Conservation (phyloP, 345 rosid genomes). For the Acer saccharum region DNA sequence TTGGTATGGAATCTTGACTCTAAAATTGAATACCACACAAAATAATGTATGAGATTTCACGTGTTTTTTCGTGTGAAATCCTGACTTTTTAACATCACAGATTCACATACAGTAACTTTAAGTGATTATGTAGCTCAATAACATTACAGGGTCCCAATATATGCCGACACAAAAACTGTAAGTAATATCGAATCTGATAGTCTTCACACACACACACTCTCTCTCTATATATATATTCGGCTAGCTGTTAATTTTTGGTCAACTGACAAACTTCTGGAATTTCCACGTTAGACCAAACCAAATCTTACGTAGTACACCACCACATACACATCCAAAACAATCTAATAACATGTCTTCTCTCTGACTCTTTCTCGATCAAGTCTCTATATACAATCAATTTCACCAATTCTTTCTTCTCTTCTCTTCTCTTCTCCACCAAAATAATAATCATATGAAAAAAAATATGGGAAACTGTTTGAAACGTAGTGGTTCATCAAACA, state of each 20-base stretch:
- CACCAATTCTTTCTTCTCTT: constrained; percentile 29
- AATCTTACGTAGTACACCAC: not conserved
- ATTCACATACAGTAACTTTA: too few relatives aligned
- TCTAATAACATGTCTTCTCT: not conserved
- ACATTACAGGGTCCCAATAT: too few relatives aligned
- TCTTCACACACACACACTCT: too few relatives aligned
- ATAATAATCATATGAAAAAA: too few relatives aligned
- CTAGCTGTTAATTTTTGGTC: constrained; percentile 10
- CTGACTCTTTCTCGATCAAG: not conserved
- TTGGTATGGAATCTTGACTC: too few relatives aligned
- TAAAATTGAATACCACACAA: too few relatives aligned
- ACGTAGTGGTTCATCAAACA: constrained; percentile 13
- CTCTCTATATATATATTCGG: not conserved
- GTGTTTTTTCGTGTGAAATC: too few relatives aligned
- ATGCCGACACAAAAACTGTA: too few relatives aligned
- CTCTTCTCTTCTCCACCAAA: constrained; percentile 13
- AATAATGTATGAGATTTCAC: too few relatives aligned
- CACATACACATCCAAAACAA: not conserved
- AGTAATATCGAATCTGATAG: too few relatives aligned
- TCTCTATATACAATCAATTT: not conserved
- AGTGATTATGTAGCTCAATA: too few relatives aligned
- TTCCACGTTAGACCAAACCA: constrained; percentile 14
- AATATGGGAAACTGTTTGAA: constrained; percentile 53
- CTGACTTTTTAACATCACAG: too few relatives aligned
- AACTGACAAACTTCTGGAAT: not conserved